phyloP scores from a whole-genome alignment of 2,329 filamentous ascomycete species.

The Simplicillium aogashimaense region DNA sequence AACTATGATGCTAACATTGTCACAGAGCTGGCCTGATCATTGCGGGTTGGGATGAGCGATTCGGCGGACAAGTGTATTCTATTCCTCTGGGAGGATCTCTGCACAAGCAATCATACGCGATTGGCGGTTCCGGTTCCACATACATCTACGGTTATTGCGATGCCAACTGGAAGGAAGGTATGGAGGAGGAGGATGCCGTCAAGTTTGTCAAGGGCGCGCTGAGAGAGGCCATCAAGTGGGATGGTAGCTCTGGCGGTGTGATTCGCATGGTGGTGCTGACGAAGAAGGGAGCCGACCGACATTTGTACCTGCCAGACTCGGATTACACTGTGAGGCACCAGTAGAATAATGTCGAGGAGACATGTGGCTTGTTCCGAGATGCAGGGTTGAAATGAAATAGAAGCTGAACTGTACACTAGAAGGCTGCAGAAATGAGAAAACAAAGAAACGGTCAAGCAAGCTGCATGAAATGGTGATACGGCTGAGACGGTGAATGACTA shows the following conservation, averaged over 20 bases:
- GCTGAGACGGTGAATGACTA: not conserved
- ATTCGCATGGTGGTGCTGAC: conserved; percentile 97
- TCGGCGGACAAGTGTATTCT: conserved; percentile 94
- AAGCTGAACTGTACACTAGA: conserved; percentile 17
- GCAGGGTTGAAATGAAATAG: too few relatives aligned
- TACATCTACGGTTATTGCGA: conserved; percentile 99
- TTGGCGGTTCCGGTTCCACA: conserved; percentile 92
- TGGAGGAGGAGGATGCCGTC: conserved; percentile 87
- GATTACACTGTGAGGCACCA: conserved; percentile 68
- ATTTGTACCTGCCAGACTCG: conserved; percentile 91
- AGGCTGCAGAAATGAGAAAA: conserved; percentile 1
- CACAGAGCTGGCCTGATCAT: conserved; percentile 89
- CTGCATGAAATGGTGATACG: too few relatives aligned
- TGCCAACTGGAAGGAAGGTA: conserved; percentile 87
- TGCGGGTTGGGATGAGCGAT: conserved; percentile 91
- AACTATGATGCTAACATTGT: conserved; percentile 8
- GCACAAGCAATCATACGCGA: conserved; percentile 94
- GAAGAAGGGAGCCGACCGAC: conserved; percentile 77
- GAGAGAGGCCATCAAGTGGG: conserved; percentile 97
- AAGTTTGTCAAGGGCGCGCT: conserved; percentile 87
- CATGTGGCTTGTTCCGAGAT: not conserved
- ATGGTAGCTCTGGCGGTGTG: conserved; percentile 95
- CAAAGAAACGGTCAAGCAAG: conserved; percentile 14
- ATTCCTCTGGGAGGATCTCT: conserved; percentile 93
- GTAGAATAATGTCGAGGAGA: conserved; percentile 23